Evolutionary conservation across 148 eudicot genomes (phyloP), one percentile per base, ranked within the genome.

Genomic region (Rhododendron henanense): DNA sequence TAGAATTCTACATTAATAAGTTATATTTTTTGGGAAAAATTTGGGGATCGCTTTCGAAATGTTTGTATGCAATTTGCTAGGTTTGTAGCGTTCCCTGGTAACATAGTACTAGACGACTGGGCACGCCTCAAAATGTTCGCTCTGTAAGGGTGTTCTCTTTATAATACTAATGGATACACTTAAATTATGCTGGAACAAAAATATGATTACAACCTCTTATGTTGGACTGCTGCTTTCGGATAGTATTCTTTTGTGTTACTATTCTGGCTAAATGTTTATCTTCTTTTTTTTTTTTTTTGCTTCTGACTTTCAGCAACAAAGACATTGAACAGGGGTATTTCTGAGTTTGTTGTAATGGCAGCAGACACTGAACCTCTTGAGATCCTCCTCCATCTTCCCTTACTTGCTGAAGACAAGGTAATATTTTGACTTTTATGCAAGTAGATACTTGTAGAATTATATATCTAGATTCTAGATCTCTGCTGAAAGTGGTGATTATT

Each of bases 371-470:
- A 94, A 91, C 96, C 96, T 4, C 91, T 94, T 86, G 96, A 94
- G 84, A 92, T 94, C 81, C 92, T 94, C 82, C 94, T 94, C 61
- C 96, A 94, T 81, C 94, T 94, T 84, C 96, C 96, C 14, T 82
- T 94, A 33, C 93, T 93, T 67, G 96, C 94, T 73, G 96, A 94
- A 81, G 96, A 94, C 55, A 94, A 94, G 96, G 96, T 93, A 91
- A 39, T 79, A 13, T 13, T 47, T 21, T 79, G 82, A 50, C 18
- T 16, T 61, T 0, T 50, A 50, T 51, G 25, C 5, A 6, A 16
- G 13, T 14, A 28, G 10, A 10, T 18, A 1, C 31, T 80, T 25
- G 82, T 47, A 47, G 51, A 5, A 10, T 48, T 25, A 15, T 31
- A 6, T 15, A 37, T 75, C 44, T 75, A 37, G 39, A 37, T 75